Percentiles rank a stretch among this genome's conserved stretches.
Conservation (phyloP, 2,329 filamentous ascomycete species). For the Mariannaea sp. region DNA sequence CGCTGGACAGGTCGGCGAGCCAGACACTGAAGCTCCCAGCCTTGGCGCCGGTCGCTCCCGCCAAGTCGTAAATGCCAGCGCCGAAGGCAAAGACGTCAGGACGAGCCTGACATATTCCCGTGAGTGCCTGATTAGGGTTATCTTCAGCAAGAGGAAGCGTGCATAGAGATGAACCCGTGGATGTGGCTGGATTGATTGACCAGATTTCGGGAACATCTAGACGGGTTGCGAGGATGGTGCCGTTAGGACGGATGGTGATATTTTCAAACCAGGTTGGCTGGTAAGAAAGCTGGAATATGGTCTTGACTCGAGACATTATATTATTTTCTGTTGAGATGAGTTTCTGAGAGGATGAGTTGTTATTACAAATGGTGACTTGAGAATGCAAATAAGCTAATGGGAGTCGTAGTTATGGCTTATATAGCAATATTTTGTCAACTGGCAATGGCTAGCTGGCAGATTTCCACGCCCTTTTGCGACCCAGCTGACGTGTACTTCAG, state of each 20-base stretch:
- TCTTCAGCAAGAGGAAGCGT: constrained; percentile 12
- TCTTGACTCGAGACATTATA: constrained; percentile 17
- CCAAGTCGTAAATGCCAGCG: constrained; percentile 23
- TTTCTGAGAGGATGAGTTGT: neutral
- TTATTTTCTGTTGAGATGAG: neutral
- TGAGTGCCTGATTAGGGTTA: constrained; percentile 18
- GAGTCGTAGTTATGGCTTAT: too few species aligned
- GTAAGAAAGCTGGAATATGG: constrained; percentile 25
- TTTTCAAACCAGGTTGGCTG: constrained; percentile 34
- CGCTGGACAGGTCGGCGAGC: constrained; percentile 24
- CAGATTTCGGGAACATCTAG: constrained; percentile 30
- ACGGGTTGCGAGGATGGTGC: constrained; percentile 25
- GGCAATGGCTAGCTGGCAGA: too few species aligned
- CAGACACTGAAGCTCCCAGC: constrained; percentile 25
- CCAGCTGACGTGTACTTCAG: too few species aligned
- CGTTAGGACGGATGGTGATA: constrained; percentile 22
- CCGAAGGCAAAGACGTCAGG: constrained; percentile 28
- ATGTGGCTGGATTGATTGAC: constrained; percentile 23
- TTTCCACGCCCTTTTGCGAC: too few species aligned
- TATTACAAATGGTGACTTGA: neutral
- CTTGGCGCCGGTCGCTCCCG: constrained; percentile 14
- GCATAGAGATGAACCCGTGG: constrained; percentile 18
- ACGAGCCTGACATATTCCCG: constrained; percentile 26
- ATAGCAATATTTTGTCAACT: too few species aligned
- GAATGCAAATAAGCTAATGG: too few species aligned